Base-by-base conservation (phyloP, 495 filamentous ascomycete species). In the Neurospora africana region DNA sequence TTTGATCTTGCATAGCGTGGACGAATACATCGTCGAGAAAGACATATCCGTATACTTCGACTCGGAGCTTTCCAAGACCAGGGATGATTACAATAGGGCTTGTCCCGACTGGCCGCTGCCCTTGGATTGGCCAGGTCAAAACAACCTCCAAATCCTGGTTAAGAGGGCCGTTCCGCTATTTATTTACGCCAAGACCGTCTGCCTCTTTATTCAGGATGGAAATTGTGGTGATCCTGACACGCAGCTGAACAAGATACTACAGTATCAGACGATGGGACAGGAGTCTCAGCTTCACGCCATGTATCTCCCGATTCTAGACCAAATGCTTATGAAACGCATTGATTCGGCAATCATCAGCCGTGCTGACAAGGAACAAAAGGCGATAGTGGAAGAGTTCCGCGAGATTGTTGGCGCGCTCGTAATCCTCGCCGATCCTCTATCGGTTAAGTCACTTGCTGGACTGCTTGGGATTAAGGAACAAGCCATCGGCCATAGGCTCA, bases 171-270 rank as follows among this genome's bases (percentile, higher is more conserved):
- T 73, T 61, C 79, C 81, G 33, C 75, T 85, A 17, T 86, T 86
- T 74, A 84, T 86, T 36, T 84, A 75, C 75, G 82, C 82, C 21
- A 74, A 81, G 0, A 85, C 83, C 35, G 76, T 77, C 6, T 85
- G 81, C 69, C 79, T 78, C 4, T 85, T 80, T 69, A 70, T 81
- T 8, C 33, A 69, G 36, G 78, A 79, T 23, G 39, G 61, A 5
- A 33, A n/a, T 36, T 21, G 33, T 36, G 72, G 53, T 23, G 68
- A 71, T 53, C 72, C 71, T 4, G 53, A 72, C 27, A 15, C 40
- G 10, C 68, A 75, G 23, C 75, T 80, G 19, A 5, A 58, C 8
- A 74, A 72, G 38, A 44, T 80, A 41, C 65, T 80, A 4, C 4
- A 68, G 37, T 74, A 72, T 44, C 30, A 68, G 30, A 71, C 30